Percentiles rank a stretch among this genome's conserved stretches.
Evolutionary conservation across 345 rosid species (phyloP).

Genomic region (Dipteronia sinensis): DNA sequence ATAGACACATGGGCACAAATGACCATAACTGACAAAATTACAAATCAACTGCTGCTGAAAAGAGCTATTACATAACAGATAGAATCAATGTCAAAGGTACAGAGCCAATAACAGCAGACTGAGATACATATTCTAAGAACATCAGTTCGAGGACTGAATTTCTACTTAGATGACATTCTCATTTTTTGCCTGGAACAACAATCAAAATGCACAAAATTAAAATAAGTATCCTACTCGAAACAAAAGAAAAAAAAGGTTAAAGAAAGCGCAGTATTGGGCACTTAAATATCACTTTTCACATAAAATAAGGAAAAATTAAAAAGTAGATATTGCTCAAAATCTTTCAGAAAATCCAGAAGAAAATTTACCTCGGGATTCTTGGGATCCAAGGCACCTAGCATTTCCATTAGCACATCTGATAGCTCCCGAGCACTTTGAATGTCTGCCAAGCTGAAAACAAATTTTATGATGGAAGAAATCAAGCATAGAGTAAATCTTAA

Average conservation of each 20-base stretch:
- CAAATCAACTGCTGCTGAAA: not conserved
- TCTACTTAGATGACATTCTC: not conserved
- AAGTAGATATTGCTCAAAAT: not conserved
- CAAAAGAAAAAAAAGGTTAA: no score
- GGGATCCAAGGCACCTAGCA: conserved; percentile 88
- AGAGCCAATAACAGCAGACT: not conserved
- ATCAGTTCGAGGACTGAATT: not conserved
- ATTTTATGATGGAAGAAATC: not conserved
- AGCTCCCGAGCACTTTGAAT: conserved; percentile 73
- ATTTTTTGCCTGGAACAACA: not conserved
- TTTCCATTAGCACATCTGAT: conserved; percentile 78
- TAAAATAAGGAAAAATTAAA: not conserved
- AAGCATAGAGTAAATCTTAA: not conserved
- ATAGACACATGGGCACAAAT: not conserved
- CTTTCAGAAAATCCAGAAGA: not conserved
- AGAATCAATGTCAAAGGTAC: not conserved
- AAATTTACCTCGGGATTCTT: conserved; percentile 66
- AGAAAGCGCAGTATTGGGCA: not conserved
- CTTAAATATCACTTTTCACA: not conserved
- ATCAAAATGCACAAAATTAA: not conserved
- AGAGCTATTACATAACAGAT: conserved; percentile 4
- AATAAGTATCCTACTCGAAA: conserved; percentile 7
- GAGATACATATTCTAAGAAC: not conserved
- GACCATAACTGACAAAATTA: not conserved
- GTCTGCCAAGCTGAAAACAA: conserved; percentile 62